Percentiles rank a stretch among this genome's conserved stretches.
These are phyloP conservation scores for Aspergillus thermomutatus DNA, from an alignment of 2,329 filamentous ascomycete species.

Conservation along the genomic window DNA sequence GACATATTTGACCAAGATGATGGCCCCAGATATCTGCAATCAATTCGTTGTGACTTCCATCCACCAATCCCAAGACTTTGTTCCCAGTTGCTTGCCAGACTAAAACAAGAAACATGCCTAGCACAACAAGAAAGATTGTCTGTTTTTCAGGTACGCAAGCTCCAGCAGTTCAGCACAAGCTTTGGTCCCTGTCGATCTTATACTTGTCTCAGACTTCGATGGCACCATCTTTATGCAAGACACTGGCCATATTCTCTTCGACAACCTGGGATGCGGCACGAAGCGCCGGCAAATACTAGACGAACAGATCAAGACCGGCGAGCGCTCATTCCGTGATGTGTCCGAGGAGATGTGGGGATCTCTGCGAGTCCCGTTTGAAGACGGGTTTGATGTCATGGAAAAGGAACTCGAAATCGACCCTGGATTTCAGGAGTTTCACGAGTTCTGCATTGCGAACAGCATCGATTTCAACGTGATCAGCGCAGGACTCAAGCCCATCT, in stretches of 20 bases:
- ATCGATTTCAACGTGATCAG: slow-evolving; percentile 70
- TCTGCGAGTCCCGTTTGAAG: slow-evolving; percentile 63
- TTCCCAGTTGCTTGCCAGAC: not conserved
- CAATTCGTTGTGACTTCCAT: not conserved
- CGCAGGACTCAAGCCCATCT: slow-evolving; percentile 63
- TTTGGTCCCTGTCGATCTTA: not conserved
- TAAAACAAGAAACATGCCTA: slow-evolving; percentile 6
- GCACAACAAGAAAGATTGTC: slow-evolving; percentile 41
- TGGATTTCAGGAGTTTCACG: slow-evolving; percentile 62
- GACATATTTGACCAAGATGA: not conserved
- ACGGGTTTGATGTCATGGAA: slow-evolving; percentile 64
- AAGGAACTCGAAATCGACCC: slow-evolving; percentile 60
- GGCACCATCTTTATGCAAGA: slow-evolving; percentile 71
- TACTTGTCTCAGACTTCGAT: slow-evolving; percentile 56
- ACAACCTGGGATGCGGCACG: slow-evolving; percentile 61
- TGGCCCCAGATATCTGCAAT: not conserved
- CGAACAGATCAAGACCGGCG: slow-evolving; percentile 61
- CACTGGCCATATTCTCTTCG: slow-evolving; percentile 67
- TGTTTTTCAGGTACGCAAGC: slow-evolving; percentile 42
- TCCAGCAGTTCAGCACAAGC: not conserved
- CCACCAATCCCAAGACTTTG: not conserved
- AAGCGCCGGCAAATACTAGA: slow-evolving; percentile 56
- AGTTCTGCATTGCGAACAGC: slow-evolving; percentile 59
- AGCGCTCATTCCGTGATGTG: slow-evolving; percentile 66
- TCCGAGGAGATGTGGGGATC: slow-evolving; percentile 71